phyloP scores from a whole-genome alignment of 179 eudicot genomes.

The Actinidia chinensis region DNA sequence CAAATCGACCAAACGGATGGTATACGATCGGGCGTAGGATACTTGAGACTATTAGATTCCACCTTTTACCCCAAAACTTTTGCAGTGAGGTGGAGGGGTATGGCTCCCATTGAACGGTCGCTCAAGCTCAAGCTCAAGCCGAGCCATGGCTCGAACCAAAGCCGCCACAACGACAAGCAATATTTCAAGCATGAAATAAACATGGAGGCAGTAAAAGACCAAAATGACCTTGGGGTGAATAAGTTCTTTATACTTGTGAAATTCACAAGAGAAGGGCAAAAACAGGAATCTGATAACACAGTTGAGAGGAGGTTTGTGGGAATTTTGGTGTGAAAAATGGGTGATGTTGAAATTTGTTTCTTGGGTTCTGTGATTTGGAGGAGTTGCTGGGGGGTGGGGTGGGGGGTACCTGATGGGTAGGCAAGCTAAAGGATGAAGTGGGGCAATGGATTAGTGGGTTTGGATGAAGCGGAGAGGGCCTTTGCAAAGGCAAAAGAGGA shows the following conservation, averaged over 20 bases:
- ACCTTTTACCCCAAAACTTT: slow-evolving; percentile 72
- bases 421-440: slow-evolving; percentile 33
- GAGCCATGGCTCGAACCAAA: slow-evolving; percentile 29
- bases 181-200: slow-evolving; percentile 50
- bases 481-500: slow-evolving; percentile 24
- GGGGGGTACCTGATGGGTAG: slow-evolving; percentile 31
- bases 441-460: slow-evolving; percentile 20
- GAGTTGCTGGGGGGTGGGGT: neutral
- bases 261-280: slow-evolving; percentile 22
- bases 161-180: slow-evolving; percentile 38
- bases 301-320: slow-evolving; percentile 10
- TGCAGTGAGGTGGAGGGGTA: slow-evolving; percentile 54
- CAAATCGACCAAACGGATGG: slow-evolving; percentile 25
- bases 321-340: neutral
- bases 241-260: slow-evolving; percentile 22
- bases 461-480: slow-evolving; percentile 37
- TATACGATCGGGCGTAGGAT: slow-evolving; percentile 47
- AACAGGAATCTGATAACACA: slow-evolving; percentile 20
- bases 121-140: slow-evolving; percentile 50
- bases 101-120: slow-evolving; percentile 64
- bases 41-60: slow-evolving; percentile 62
- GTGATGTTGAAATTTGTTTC: neutral
- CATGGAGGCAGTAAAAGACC: slow-evolving; percentile 41
- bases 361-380: slow-evolving; percentile 7
- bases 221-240: slow-evolving; percentile 34